Conservation (phyloP, 192 early-diverging fungal species). For the Lunasporangiospora selenospora region DNA sequence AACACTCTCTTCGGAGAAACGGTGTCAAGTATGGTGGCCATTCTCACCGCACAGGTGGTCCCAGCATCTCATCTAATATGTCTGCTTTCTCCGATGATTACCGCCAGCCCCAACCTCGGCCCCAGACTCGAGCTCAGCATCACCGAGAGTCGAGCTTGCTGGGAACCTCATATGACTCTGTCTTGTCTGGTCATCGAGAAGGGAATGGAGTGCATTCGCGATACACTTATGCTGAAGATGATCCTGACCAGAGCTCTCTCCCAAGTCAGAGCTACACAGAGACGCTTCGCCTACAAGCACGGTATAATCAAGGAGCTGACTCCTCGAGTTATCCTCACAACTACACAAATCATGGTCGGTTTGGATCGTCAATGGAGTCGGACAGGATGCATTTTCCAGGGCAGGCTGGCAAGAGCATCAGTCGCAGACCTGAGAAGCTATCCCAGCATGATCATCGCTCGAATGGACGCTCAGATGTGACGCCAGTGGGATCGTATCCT, state of each 20-base stretch:
- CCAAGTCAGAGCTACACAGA: slow-evolving; percentile 21
- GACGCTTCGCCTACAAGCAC: neutral
- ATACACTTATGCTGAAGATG: slow-evolving; percentile 15
- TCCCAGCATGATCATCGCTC: neutral
- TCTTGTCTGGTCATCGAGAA: slow-evolving; percentile 23
- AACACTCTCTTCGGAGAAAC: slow-evolving; percentile 1
- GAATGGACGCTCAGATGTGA: slow-evolving; percentile 1
- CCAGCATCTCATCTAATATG: slow-evolving; percentile 35
- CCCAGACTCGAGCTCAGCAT: neutral
- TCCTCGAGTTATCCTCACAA: slow-evolving; percentile 2
- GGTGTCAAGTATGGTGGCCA: slow-evolving; percentile 8
- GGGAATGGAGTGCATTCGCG: slow-evolving; percentile 6
- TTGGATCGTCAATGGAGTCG: slow-evolving; percentile 12
- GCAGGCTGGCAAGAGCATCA: slow-evolving; percentile 7
- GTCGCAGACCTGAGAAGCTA: neutral
- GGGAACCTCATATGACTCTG: slow-evolving; percentile 35
- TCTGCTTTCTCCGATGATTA: slow-evolving; percentile 35
- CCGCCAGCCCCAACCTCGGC: neutral
- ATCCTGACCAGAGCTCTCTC: slow-evolving; percentile 15
- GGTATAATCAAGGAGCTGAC: neutral
- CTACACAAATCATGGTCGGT: neutral
- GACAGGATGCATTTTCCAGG: neutral
- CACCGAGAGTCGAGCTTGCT: slow-evolving; percentile 20
- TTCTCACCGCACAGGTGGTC: slow-evolving; percentile 1
- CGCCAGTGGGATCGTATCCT: slow-evolving; percentile 3